Evolutionary conservation across 225 moss, liverwort and hornwort species (phyloP).

Genomic region (Antitrichia curtipendula): DNA sequence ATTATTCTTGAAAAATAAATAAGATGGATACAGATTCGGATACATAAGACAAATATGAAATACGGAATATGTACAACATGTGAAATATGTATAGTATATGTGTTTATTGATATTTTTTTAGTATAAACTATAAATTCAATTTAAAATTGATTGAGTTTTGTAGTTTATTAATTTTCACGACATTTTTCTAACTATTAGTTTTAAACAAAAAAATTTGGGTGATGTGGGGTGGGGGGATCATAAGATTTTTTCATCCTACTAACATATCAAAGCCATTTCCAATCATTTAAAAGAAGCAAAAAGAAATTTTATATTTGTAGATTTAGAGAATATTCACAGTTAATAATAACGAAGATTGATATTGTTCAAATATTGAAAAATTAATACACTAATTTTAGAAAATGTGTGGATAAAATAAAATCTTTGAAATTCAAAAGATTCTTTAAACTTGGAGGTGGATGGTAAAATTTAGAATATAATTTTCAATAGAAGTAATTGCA

Average conservation of each 20-base stretch:
- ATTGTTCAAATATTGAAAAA: not conserved
- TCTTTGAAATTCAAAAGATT: not conserved
- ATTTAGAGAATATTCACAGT: not conserved
- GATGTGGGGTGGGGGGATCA: accelerated
- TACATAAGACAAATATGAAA: no score
- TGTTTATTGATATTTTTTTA: no score
- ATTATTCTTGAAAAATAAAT: no score
- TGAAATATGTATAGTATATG: no score
- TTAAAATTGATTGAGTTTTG: not conserved
- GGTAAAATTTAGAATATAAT: not conserved
- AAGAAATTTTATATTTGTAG: not conserved
- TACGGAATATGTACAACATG: no score
- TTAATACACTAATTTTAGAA: not conserved
- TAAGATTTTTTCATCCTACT: not conserved
- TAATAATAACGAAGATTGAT: not conserved
- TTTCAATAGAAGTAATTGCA: not conserved
- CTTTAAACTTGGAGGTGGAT: accelerated
- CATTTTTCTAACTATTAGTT: not conserved
- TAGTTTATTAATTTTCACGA: not conserved
- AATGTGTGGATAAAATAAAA: not conserved
- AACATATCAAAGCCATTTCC: not conserved
- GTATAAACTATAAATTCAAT: not conserved
- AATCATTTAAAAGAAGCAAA: not conserved
- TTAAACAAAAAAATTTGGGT: not conserved
- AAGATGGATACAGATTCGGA: no score